These are phyloP conservation scores for Paramecium sonneborni DNA, from an alignment of 73 alveolate genomes.

Conservation along the genomic window DNA sequence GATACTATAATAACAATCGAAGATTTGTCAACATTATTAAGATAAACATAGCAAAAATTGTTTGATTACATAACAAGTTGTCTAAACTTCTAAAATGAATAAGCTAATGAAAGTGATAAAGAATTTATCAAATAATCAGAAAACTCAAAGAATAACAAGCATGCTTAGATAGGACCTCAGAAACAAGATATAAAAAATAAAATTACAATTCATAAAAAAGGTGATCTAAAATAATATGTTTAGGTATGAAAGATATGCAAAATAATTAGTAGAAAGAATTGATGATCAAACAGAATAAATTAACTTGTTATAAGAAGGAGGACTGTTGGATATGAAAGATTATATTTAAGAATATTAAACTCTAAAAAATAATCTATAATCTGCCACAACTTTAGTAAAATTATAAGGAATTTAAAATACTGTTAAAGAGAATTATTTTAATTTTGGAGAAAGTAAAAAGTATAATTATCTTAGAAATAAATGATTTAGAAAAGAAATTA, in stretches of 20 bases:
- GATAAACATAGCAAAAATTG: not conserved
- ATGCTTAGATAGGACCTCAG: slow-evolving; percentile 10
- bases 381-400: slow-evolving; percentile 63
- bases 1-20: slow-evolving; percentile 31
- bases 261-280: slow-evolving; percentile 47
- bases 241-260: slow-evolving; percentile 67
- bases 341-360: slow-evolving; percentile 11
- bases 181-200: slow-evolving; percentile 48
- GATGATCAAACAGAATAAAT: slow-evolving; percentile 63
- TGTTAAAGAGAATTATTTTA: slow-evolving; percentile 61
- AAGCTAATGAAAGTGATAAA: slow-evolving; percentile 26
- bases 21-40: not conserved
- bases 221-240: not conserved
- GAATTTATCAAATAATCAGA: slow-evolving; percentile 47
- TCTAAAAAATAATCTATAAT: slow-evolving; percentile 13
- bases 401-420: slow-evolving; percentile 63
- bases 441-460: slow-evolving; percentile 63
- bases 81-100: not conserved
- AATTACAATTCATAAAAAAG: slow-evolving; percentile 60
- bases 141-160: not conserved
- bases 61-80: slow-evolving; percentile 34
- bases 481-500: slow-evolving; percentile 59
- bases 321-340: slow-evolving; percentile 58
- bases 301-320: slow-evolving; percentile 55
- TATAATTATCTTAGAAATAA: slow-evolving; percentile 37